phyloP scores from a whole-genome alignment of 2,329 filamentous ascomycete species.

The Monilinia fructicola region DNA sequence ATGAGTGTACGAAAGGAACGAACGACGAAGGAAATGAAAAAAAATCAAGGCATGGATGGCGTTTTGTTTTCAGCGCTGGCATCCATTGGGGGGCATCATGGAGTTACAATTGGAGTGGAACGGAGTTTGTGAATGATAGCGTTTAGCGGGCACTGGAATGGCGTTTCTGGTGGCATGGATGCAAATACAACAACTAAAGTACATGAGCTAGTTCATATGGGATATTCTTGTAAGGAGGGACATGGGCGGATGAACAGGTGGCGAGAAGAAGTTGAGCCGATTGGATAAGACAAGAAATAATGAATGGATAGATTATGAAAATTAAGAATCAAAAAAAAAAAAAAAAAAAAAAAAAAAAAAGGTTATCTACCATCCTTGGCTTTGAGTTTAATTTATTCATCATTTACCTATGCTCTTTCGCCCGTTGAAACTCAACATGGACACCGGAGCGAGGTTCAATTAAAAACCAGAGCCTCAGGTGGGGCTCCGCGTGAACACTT shows the following conservation, averaged over 20 bases:
- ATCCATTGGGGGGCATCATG: neutral
- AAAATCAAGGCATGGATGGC: neutral
- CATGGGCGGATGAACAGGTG: neutral
- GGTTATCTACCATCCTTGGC: no score
- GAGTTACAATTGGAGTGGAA: neutral
- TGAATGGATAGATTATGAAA: slow-evolving; percentile 2
- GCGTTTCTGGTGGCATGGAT: neutral
- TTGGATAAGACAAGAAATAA: neutral
- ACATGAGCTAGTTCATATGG: neutral
- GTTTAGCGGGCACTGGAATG: slow-evolving; percentile 19
- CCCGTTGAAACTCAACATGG: no score
- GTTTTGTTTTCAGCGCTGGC: neutral
- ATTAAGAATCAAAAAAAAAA: no score
- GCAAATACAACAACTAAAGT: neutral
- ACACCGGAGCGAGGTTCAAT: no score
- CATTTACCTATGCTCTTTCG: no score
- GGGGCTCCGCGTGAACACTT: no score
- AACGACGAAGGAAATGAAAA: neutral
- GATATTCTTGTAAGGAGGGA: neutral
- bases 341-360: neutral
- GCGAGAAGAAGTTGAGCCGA: neutral
- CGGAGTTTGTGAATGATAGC: slow-evolving; percentile 18
- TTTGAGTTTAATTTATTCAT: no score
- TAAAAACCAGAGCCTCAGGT: no score
- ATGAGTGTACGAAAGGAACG: slow-evolving; percentile 3